Conservation (phyloP, 1,284 basidiomycete genomes). For the Rhizoctonia solani region DNA sequence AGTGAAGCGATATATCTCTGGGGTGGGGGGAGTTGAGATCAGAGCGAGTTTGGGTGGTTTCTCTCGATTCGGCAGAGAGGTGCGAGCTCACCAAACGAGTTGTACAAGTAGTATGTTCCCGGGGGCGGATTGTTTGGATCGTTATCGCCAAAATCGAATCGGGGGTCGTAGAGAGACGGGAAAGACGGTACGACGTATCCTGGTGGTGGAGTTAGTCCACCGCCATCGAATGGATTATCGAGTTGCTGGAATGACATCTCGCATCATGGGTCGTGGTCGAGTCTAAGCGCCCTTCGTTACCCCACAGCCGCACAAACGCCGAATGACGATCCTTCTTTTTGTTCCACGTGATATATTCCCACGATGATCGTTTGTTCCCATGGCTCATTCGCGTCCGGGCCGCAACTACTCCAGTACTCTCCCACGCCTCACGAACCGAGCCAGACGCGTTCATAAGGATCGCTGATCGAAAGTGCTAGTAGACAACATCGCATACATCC, state of each 20-base stretch:
- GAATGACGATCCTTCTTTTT: background rate
- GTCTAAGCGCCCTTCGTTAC: background rate
- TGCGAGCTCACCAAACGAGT: slow-evolving; percentile 35
- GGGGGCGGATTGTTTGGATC: slow-evolving; percentile 11
- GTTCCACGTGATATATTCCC: background rate
- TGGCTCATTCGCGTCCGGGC: background rate
- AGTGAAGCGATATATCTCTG: slow-evolving; percentile 50
- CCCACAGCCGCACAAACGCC: background rate
- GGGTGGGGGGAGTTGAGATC: too few species aligned
- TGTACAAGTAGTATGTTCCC: slow-evolving; percentile 37
- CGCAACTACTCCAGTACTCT: too few species aligned
- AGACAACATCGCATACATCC: slow-evolving; percentile 4
- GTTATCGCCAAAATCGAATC: slow-evolving; percentile 33
- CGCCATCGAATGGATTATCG: slow-evolving; percentile 27
- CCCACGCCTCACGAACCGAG: slow-evolving; percentile 11
- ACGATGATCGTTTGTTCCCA: background rate
- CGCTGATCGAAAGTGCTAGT: background rate
- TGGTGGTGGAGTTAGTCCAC: slow-evolving; percentile 37
- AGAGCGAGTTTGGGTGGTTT: slow-evolving; percentile 6
- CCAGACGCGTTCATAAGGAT: background rate
- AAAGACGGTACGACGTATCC: slow-evolving; percentile 38
- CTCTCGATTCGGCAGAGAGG: background rate
- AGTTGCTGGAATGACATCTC: slow-evolving; percentile 6
- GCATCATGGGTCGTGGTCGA: background rate
- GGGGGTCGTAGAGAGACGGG: slow-evolving; percentile 38